Evolutionary conservation across 495 filamentous ascomycete genomes (phyloP).

Genomic region (Neurospora sp.): DNA sequence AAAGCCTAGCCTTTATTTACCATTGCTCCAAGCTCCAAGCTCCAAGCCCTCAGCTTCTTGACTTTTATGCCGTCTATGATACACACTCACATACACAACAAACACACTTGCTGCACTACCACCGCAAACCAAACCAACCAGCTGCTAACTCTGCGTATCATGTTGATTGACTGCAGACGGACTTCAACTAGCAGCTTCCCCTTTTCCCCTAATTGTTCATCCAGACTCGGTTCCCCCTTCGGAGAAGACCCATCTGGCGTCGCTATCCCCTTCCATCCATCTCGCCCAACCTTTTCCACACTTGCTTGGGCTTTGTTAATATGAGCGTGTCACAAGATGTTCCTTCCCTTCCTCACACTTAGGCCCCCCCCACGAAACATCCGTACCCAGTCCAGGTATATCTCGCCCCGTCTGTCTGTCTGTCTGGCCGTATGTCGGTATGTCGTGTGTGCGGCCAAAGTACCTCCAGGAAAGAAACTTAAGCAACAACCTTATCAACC

Average conservation of each 20-base stretch:
- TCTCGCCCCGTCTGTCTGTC: neutral
- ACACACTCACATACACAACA: neutral
- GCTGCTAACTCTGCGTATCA: neutral
- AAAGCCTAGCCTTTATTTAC: neutral
- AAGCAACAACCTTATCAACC: constrained; percentile 66
- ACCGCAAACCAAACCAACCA: neutral
- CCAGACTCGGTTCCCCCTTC: neutral
- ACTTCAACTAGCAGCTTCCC: neutral
- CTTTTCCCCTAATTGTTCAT: neutral
- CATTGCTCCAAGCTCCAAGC: neutral
- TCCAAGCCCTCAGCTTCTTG: neutral
- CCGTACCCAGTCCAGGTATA: neutral
- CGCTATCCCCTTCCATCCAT: neutral
- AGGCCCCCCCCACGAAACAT: neutral
- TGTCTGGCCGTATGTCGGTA: neutral
- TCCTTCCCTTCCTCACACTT: neutral
- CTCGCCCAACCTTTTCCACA: neutral
- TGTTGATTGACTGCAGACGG: neutral
- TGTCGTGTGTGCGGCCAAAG: neutral
- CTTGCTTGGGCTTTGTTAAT: neutral
- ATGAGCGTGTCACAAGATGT: neutral
- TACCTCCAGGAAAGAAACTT: neutral
- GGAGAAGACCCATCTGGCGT: neutral
- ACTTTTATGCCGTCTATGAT: neutral
- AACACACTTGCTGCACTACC: neutral